Conservation (phyloP, 805 yeast genomes). For the Ogataea angusta region DNA sequence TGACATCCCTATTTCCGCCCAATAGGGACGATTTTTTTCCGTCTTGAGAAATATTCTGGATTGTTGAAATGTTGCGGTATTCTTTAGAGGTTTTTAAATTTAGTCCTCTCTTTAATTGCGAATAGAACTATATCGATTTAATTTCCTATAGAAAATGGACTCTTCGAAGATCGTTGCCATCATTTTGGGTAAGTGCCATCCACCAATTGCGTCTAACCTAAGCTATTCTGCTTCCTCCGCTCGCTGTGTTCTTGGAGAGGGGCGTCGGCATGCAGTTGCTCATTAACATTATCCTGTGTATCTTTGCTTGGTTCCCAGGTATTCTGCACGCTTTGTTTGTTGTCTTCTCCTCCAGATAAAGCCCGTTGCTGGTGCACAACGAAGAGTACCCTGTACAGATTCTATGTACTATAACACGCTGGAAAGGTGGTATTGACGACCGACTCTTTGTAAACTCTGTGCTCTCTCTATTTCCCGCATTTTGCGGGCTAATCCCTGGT, state of each 20-base stretch:
- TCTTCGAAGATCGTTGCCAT: slow-evolving; percentile 23
- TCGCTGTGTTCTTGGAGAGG: slow-evolving; percentile 67
- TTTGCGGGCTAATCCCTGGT: background rate
- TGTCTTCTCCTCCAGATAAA: slow-evolving; percentile 33
- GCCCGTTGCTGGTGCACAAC: background rate
- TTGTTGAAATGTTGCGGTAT: background rate
- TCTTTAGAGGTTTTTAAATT: background rate
- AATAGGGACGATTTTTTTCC: background rate
- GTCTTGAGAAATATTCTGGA: background rate
- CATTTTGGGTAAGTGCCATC: slow-evolving; percentile 21
- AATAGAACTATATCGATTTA: background rate
- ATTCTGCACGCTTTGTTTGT: slow-evolving; percentile 72
- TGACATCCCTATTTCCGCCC: background rate
- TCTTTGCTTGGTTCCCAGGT: slow-evolving; percentile 74
- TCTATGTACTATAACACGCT: background rate
- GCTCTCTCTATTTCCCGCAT: too few relatives aligned
- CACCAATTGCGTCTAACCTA: slow-evolving; percentile 3
- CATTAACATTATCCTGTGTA: slow-evolving; percentile 60
- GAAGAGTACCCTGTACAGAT: background rate
- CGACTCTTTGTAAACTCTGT: too few relatives aligned
- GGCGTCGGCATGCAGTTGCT: slow-evolving; percentile 65
- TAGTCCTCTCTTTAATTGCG: background rate
- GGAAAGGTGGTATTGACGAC: background rate
- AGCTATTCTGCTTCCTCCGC: slow-evolving; percentile 66
- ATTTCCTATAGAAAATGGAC: slow-evolving; percentile 13